A percentile compares a stretch with the other conserved stretches of the same genome.
These are phyloP conservation scores for Fusarium setosum DNA, from an alignment of 2,329 filamentous ascomycete species.

Conservation along the genomic window DNA sequence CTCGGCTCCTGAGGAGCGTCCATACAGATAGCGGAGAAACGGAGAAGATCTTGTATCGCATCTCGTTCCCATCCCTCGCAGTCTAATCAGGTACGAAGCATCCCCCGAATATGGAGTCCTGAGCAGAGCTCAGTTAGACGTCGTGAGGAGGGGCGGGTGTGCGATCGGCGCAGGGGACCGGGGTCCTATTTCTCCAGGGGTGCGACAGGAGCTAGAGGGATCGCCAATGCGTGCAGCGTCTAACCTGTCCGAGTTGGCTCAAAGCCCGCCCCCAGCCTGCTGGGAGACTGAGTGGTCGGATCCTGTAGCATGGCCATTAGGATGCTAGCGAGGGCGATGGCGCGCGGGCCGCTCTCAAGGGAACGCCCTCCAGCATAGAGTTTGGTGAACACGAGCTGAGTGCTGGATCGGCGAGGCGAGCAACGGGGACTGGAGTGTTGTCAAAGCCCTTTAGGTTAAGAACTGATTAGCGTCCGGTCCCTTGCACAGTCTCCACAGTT, in stretches of 20 bases:
- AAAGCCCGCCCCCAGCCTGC: constrained; percentile 17
- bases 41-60: constrained; percentile 34
- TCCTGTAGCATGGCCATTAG: constrained; percentile 32
- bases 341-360: constrained; percentile 37
- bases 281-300: constrained; percentile 24
- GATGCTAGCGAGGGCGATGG: constrained; percentile 31
- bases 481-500: constrained; percentile 18
- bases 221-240: constrained; percentile 39
- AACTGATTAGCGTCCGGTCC: constrained; percentile 27
- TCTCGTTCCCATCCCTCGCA: constrained; percentile 21
- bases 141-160: constrained; percentile 32
- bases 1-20: constrained; percentile 41
- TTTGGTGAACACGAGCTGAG: constrained; percentile 17
- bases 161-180: constrained; percentile 43
- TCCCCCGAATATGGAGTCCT: not conserved
- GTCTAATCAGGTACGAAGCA: constrained; percentile 1
- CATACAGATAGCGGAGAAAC: constrained; percentile 26
- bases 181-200: constrained; percentile 36
- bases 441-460: constrained; percentile 22
- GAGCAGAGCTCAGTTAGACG: constrained; percentile 7
- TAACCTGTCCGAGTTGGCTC: constrained; percentile 14
- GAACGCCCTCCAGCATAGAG: constrained; percentile 32
- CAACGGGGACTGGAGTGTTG: constrained; percentile 9
- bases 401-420: constrained; percentile 16
- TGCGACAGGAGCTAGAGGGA: constrained; percentile 35